Evolutionary conservation across 352 stramenopile species (phyloP).

Genomic region (Globisporangium irregulare): DNA sequence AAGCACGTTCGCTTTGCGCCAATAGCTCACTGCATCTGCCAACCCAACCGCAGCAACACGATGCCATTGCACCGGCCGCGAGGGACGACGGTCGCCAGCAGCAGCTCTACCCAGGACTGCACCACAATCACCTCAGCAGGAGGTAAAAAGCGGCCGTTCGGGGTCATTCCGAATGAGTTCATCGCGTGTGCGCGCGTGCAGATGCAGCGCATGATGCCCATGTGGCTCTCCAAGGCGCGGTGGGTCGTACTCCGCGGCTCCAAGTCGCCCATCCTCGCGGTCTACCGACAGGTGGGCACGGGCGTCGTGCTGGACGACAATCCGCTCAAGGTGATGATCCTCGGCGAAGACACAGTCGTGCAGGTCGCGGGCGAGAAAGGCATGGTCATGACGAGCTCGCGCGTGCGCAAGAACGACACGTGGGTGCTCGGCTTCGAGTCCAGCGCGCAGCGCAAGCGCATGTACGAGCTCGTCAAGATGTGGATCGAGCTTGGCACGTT

Average conservation of each 20-base stretch:
- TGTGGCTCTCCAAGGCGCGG: conserved; percentile 48
- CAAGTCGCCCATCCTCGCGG: conserved; percentile 54
- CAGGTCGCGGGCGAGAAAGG: conserved; percentile 38
- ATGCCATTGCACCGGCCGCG: conserved; percentile 1
- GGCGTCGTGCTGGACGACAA: conserved; percentile 32
- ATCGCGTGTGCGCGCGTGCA: conserved; percentile 44
- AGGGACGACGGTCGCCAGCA: neutral
- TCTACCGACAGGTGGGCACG: conserved; percentile 34
- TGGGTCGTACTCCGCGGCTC: conserved; percentile 62
- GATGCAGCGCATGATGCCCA: conserved; percentile 43
- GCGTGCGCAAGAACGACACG: conserved; percentile 53
- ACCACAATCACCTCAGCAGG: neutral
- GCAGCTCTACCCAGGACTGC: neutral
- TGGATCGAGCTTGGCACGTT: conserved; percentile 60
- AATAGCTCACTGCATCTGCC: neutral
- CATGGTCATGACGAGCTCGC: conserved; percentile 49
- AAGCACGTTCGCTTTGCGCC: neutral
- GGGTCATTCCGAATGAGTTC: conserved; percentile 50
- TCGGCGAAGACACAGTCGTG: conserved; percentile 47
- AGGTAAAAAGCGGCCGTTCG: conserved; percentile 19
- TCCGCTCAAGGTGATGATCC: conserved; percentile 49
- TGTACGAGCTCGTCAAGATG: conserved; percentile 47
- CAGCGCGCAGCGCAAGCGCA: conserved; percentile 33
- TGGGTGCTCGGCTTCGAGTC: conserved; percentile 50
- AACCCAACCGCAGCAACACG: neutral